Evolutionary conservation across 1,284 basidiomycete genomes (phyloP).

Genomic region (Mycena sp.): DNA sequence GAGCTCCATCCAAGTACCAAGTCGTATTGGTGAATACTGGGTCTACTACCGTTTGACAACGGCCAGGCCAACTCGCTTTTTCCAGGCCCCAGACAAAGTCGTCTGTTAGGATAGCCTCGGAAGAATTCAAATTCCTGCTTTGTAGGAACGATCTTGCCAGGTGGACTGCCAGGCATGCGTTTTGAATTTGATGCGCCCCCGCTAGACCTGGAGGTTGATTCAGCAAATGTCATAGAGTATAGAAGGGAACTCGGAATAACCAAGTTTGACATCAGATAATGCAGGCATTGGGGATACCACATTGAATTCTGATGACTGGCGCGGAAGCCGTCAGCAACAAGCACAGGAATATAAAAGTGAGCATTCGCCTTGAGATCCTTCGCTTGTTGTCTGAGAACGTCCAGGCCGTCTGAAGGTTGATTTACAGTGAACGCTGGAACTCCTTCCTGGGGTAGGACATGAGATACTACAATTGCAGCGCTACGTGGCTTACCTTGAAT

Average conservation of each 20-base stretch:
- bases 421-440: conserved; percentile 88
- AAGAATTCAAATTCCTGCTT: conserved; percentile 33
- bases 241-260: conserved; percentile 46
- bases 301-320: conserved; percentile 74
- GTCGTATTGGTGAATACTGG: conserved; percentile 59
- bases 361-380: conserved; percentile 62
- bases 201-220: conserved; percentile 69
- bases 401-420: conserved; percentile 77
- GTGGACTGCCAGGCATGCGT: conserved; percentile 89
- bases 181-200: conserved; percentile 90
- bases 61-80: conserved; percentile 91
- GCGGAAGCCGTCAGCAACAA: conserved; percentile 2
- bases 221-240: not conserved
- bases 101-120: conserved; percentile 54
- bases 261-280: conserved; percentile 69
- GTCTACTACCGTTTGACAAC: conserved; percentile 88
- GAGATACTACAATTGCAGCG: conserved; percentile 12
- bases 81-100: conserved; percentile 72
- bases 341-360: conserved; percentile 33
- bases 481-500: conserved; percentile 73
- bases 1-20: conserved; percentile 97
- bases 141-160: conserved; percentile 81
- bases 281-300: conserved; percentile 59
- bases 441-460: conserved; percentile 58
- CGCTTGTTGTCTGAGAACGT: conserved; percentile 75